These are phyloP conservation scores for Ophiostoma fasciatum DNA, from an alignment of 2,329 filamentous ascomycete genomes.

Conservation along the genomic window DNA sequence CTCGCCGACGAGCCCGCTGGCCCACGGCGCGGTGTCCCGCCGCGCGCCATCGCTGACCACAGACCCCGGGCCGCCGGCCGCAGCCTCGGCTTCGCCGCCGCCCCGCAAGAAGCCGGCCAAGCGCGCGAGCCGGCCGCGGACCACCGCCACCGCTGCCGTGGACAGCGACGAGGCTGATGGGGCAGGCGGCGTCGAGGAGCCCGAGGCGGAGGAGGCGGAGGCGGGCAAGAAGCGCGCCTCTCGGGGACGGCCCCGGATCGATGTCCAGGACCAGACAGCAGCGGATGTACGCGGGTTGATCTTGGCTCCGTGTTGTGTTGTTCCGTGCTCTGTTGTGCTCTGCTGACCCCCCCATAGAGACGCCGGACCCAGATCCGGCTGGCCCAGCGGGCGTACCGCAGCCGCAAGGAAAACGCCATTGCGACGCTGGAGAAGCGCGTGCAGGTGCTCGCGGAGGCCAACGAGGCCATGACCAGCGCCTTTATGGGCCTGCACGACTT, in stretches of 20 bases:
- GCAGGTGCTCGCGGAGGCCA: constrained; percentile 49
- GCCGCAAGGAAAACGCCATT: constrained; percentile 73
- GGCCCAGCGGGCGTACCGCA: constrained; percentile 72
- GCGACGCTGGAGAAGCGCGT: constrained; percentile 57
- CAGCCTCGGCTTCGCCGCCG: no score
- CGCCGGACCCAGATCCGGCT: constrained; percentile 77
- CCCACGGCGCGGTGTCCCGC: no score
- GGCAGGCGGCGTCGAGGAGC: not conserved
- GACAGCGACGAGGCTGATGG: not conserved
- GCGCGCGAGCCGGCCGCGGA: no score
- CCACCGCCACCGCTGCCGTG: no score
- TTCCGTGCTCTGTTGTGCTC: not conserved
- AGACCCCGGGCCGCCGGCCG: no score
- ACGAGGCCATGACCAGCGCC: constrained; percentile 58
- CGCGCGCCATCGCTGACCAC: no score
- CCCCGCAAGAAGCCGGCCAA: no score
- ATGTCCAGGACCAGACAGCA: not conserved
- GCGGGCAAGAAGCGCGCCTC: no score
- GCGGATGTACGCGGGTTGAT: not conserved
- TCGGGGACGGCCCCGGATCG: not conserved
- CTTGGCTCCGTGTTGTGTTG: not conserved
- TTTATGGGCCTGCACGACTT: constrained; percentile 55
- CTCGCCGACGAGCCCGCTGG: no score
- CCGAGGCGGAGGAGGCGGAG: not conserved
- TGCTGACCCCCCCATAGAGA: constrained; percentile 32